A percentile compares a stretch with the other conserved stretches of the same genome.
These are phyloP conservation scores for Avena eriantha DNA, from an alignment of 176 grass and related monocot species.

Conservation along the genomic window DNA sequence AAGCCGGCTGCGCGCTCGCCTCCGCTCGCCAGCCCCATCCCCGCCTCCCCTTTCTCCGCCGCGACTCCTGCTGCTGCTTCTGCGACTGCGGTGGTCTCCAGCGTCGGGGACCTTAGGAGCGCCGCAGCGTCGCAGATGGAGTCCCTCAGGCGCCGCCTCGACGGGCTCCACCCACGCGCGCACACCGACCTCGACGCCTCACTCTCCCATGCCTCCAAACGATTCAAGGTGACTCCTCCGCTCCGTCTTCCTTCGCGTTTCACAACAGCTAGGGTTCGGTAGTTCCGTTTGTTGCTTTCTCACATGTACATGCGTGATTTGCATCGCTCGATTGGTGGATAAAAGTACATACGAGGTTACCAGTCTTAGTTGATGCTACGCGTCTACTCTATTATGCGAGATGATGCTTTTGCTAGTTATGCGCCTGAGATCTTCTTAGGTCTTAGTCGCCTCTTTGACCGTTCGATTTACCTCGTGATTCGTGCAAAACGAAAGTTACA, in stretches of 20 bases:
- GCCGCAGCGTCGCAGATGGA: slow-evolving; percentile 42
- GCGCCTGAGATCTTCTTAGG: too few relatives aligned
- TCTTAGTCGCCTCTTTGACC: too few relatives aligned
- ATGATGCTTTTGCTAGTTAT: too few relatives aligned
- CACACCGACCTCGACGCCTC: slow-evolving; percentile 51
- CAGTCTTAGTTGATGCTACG: slow-evolving; percentile 18
- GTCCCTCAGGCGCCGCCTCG: slow-evolving; percentile 39
- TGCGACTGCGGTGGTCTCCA: background rate
- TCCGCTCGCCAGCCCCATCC: slow-evolving; percentile 17
- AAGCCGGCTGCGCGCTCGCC: slow-evolving; percentile 34
- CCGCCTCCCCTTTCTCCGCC: background rate
- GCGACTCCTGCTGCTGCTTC: slow-evolving; percentile 15
- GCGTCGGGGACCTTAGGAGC: slow-evolving; percentile 47
- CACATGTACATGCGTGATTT: background rate
- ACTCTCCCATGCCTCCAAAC: slow-evolving; percentile 43
- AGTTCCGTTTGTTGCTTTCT: background rate
- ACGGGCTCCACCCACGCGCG: slow-evolving; percentile 43
- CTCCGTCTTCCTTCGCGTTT: background rate
- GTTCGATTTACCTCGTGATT: too few relatives aligned
- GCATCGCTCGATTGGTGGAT: background rate
- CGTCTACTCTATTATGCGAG: background rate
- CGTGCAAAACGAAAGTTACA: too few relatives aligned
- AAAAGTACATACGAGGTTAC: background rate
- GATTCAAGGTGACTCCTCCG: slow-evolving; percentile 42
- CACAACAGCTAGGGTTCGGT: background rate